Percentiles rank a stretch among this genome's conserved stretches.
phyloP scores from a whole-genome alignment of 2,329 filamentous ascomycete species.

The Waltergamsia citrina region DNA sequence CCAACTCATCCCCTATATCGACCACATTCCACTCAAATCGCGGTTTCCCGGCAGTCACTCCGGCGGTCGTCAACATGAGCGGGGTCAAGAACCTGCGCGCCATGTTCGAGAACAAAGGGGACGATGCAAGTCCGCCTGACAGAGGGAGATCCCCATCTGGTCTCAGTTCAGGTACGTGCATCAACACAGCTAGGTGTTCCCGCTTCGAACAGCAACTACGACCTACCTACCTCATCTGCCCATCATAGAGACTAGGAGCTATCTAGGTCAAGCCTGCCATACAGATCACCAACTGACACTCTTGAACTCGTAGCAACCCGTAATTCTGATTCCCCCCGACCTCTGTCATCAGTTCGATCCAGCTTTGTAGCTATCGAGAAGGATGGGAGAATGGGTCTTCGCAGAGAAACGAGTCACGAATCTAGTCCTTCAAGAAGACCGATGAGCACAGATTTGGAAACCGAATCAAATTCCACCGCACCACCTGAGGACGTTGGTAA shows the following conservation, averaged over 20 bases:
- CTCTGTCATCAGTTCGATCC: constrained; percentile 65
- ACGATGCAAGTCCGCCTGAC: constrained; percentile 50
- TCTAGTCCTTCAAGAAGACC: constrained; percentile 22
- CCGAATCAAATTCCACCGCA: constrained; percentile 17
- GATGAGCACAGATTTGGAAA: constrained; percentile 23
- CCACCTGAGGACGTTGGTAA: constrained; percentile 13
- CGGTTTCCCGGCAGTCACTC: too few species aligned
- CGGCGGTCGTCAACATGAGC: constrained; percentile 45
- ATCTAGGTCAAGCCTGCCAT: too few species aligned
- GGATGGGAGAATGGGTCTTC: constrained; percentile 46
- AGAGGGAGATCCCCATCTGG: constrained; percentile 54
- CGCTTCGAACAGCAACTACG: too few species aligned
- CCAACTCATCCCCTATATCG: too few species aligned
- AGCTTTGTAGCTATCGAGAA: constrained; percentile 68
- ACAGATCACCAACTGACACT: too few species aligned
- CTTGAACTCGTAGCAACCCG: too few species aligned
- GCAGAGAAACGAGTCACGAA: constrained; percentile 26
- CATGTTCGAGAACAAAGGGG: constrained; percentile 69
- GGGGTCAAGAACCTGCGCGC: constrained; percentile 67
- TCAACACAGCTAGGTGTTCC: too few species aligned
- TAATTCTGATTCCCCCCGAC: constrained; percentile 45
- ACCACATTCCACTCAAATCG: too few species aligned
- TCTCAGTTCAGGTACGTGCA: constrained; percentile 11
- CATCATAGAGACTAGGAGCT: too few species aligned
- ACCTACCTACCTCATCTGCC: too few species aligned